Conservation (phyloP, 441 rosid genomes). For the Populus hybrid region DNA sequence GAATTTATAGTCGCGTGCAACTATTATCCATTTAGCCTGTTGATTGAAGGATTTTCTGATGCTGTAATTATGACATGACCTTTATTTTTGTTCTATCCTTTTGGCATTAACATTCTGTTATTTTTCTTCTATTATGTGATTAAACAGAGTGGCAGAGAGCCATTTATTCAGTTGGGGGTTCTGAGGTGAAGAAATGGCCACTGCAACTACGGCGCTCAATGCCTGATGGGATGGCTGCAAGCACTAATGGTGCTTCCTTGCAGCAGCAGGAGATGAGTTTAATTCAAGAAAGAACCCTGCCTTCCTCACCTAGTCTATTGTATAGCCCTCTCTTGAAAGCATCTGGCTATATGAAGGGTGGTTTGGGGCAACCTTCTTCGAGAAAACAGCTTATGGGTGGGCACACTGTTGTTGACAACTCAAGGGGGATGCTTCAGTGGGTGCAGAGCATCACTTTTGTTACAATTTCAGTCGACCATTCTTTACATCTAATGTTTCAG, state of each 20-base stretch:
- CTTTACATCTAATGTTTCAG: slow-evolving; percentile 70
- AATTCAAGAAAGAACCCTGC: too few relatives aligned
- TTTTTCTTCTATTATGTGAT: slow-evolving; percentile 10
- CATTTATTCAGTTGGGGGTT: slow-evolving; percentile 85
- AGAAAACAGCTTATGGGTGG: slow-evolving; percentile 85
- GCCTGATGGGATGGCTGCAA: slow-evolving; percentile 73
- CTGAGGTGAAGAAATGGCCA: slow-evolving; percentile 98
- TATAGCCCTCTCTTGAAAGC: slow-evolving; percentile 82
- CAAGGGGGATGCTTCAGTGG: slow-evolving; percentile 96
- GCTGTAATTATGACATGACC: background rate
- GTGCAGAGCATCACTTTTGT: slow-evolving; percentile 94
- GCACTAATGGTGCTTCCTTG: slow-evolving; percentile 69
- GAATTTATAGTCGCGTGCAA: background rate
- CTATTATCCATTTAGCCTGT: background rate
- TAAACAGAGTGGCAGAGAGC: slow-evolving; percentile 98
- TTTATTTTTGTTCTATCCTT: background rate
- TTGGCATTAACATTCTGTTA: background rate
- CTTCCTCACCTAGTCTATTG: slow-evolving; percentile 84
- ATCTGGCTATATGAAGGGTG: slow-evolving; percentile 86
- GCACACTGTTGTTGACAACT: slow-evolving; percentile 61
- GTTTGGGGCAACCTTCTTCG: slow-evolving; percentile 69
- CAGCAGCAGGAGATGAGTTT: slow-evolving; percentile 94
- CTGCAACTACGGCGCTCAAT: slow-evolving; percentile 85
- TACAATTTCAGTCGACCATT: slow-evolving; percentile 78
- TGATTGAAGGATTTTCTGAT: background rate